Evolutionary conservation across 306 rosid species (phyloP), one percentile per base, ranked within the genome.

Genomic region (Vigna radiata): DNA sequence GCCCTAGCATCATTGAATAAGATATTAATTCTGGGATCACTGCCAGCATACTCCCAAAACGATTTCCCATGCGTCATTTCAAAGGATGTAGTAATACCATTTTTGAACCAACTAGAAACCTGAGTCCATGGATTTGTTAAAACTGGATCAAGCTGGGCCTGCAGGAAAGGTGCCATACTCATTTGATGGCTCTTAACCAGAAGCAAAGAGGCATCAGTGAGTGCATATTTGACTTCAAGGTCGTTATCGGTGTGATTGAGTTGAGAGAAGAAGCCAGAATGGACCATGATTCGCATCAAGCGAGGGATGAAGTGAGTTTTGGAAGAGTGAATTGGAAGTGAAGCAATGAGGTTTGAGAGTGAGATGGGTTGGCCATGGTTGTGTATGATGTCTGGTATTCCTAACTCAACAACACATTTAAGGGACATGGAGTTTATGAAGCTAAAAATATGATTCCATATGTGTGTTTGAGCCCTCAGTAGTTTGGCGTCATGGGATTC

Each of bases 351-450:
- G 7, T n/a, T 21, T 21, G 23, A 21, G 23, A 21, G 23, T 21
- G 23, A 21, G 23, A 21, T 21, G 23, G 23, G 23, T 21, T 21
- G 23, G 8, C 59, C 83, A 71, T 79, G 25, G 7, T 50, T 79
- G 25, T 79, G 78, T 48, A 79, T 71, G 37, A 71, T 10, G 62
- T 79, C 77, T 21, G 77, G 73, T 79, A 79, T 79, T 25, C 66
- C 73, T 25, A 79, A 79, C 7, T 79, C 83, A 37, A 79, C 49
- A 0, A 19, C 37, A 13, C 78, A 62, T 62, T 79, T 79, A 52
- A 79, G 78, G 15, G 83, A 71, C 78, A 79, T 79, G 14, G 78
- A 79, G 31, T 71, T 79, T 49, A 79, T 79, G 56, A 79, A 79
- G 37, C 39, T 62, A 5, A 79, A 36, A 3, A 56, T 39, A 39